Evolutionary conservation across 768 basidiomycete species (phyloP).

Genomic region (Naganishia randhawae): DNA sequence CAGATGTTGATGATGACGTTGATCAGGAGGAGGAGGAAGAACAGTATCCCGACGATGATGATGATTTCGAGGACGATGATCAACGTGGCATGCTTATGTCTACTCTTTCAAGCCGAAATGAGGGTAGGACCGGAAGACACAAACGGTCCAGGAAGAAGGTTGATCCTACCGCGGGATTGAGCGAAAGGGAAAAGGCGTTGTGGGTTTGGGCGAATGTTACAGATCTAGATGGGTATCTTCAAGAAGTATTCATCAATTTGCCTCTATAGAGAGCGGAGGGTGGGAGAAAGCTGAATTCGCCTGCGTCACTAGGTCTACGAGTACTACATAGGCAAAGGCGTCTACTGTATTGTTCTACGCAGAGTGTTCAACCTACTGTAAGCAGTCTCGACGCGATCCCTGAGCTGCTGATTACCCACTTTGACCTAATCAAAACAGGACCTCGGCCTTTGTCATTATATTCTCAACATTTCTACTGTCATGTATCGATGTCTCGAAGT

Average conservation of each 20-base stretch:
- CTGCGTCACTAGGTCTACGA: constrained; percentile 58
- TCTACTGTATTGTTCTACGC: constrained; percentile 87
- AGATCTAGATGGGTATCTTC: constrained; percentile 90
- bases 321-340: constrained; percentile 95
- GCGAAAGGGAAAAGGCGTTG: constrained; percentile 68
- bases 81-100: constrained; percentile 5
- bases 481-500: constrained; percentile 84
- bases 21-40: background rate
- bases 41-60: background rate
- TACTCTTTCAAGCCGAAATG: constrained; percentile 1
- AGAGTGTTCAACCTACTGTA: constrained; percentile 91
- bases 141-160: constrained; percentile 1
- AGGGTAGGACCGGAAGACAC: background rate
- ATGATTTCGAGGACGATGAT: background rate
- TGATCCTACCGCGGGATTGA: constrained; percentile 35
- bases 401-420: constrained; percentile 28
- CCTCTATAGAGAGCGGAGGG: background rate
- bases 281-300: background rate
- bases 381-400: constrained; percentile 50
- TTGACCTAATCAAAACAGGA: constrained; percentile 57
- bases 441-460: constrained; percentile 94
- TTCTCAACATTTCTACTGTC: constrained; percentile 95
- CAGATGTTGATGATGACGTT: background rate
- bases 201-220: constrained; percentile 99
- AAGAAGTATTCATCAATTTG: constrained; percentile 61